Conservation (phyloP, 2,329 filamentous ascomycete genomes). For the Aspergillus aculeatinus region DNA sequence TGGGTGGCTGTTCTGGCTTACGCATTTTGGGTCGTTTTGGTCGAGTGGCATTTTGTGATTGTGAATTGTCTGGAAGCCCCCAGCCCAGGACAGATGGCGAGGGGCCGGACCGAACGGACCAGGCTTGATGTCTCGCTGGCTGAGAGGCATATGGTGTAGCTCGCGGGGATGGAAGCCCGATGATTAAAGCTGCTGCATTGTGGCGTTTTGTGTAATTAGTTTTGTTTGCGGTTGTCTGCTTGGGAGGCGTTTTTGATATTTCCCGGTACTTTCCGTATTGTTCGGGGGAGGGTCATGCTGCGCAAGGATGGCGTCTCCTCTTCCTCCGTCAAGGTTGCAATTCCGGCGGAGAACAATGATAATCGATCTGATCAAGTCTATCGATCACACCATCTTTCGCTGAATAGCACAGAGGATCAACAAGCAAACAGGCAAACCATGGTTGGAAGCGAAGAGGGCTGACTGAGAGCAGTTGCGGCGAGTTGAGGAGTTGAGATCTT, state of each 20-base stretch:
- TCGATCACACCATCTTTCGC: not conserved
- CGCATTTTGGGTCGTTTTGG: not conserved
- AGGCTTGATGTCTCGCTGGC: not conserved
- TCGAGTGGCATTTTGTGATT: not conserved
- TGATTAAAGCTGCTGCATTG: constrained; percentile 14
- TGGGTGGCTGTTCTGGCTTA: constrained; percentile 3
- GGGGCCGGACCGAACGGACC: not conserved
- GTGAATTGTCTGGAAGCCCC: constrained; percentile 2
- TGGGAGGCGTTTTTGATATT: not conserved
- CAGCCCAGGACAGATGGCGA: not conserved
- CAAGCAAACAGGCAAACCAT: too few species aligned
- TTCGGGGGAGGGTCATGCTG: not conserved
- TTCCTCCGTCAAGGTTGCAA: not conserved
- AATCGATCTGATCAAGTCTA: not conserved
- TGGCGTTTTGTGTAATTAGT: constrained; percentile 12
- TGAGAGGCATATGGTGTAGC: not conserved
- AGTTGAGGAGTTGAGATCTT: not conserved
- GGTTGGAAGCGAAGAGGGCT: not conserved
- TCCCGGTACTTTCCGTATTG: not conserved
- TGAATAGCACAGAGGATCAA: too few species aligned
- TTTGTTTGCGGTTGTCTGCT: not conserved
- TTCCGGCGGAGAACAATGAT: not conserved
- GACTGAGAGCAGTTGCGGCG: not conserved
- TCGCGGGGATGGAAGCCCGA: not conserved
- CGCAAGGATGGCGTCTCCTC: not conserved